Evolutionary conservation across 129 eudicot species (phyloP).

Genomic region (Flaveria robusta): DNA sequence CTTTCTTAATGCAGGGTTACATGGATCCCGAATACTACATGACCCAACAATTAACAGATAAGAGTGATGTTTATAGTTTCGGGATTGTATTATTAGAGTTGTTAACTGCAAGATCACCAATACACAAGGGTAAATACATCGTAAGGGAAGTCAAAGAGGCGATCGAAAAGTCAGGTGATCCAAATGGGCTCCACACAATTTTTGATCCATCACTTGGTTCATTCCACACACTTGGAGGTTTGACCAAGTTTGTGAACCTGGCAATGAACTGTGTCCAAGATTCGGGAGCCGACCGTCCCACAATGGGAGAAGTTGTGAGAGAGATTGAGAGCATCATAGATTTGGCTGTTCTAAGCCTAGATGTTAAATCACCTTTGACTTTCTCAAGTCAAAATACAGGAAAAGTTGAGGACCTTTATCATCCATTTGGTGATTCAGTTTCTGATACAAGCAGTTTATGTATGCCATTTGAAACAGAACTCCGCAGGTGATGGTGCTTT

Average conservation of each 20-base stretch:
- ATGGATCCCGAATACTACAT: slow-evolving; percentile 95
- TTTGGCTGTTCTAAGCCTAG: slow-evolving; percentile 34
- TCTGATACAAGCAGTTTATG: slow-evolving; percentile 36
- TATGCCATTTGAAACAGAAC: slow-evolving; percentile 47
- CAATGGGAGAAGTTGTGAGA: slow-evolving; percentile 84
- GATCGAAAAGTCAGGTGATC: slow-evolving; percentile 31
- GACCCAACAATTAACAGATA: slow-evolving; percentile 84
- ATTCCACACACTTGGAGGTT: slow-evolving; percentile 47
- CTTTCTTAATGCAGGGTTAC: slow-evolving; percentile 62
- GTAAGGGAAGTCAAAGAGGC: slow-evolving; percentile 56
- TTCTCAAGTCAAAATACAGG: slow-evolving; percentile 41
- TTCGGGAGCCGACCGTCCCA: slow-evolving; percentile 57
- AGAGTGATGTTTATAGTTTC: slow-evolving; percentile 89
- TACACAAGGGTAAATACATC: slow-evolving; percentile 64
- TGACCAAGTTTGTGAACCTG: slow-evolving; percentile 52
- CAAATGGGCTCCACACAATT: slow-evolving; percentile 36
- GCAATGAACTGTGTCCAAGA: slow-evolving; percentile 79
- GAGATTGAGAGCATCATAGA: slow-evolving; percentile 66
- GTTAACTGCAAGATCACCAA: slow-evolving; percentile 67
- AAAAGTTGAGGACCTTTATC: slow-evolving; percentile 41
- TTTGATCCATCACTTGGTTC: slow-evolving; percentile 61
- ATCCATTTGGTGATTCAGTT: slow-evolving; percentile 44
- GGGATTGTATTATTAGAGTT: slow-evolving; percentile 86
- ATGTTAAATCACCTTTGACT: slow-evolving; percentile 31
- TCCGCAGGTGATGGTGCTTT: slow-evolving; percentile 21